Base-by-base conservation (phyloP, 441 rosid genomes). In the Populus tomentosa region DNA sequence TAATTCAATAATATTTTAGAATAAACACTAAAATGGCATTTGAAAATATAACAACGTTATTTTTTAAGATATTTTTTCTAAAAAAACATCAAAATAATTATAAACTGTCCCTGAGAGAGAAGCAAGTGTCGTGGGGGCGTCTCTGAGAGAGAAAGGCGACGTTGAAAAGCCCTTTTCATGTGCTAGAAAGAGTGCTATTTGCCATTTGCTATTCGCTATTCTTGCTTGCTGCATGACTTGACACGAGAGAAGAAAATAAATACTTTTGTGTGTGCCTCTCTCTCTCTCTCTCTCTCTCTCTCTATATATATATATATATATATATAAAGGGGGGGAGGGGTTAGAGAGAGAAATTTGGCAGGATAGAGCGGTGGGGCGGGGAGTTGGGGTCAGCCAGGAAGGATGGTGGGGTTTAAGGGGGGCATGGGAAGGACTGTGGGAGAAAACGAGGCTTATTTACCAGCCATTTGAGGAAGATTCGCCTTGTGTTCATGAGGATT, bases 161-260 rank as follows among this genome's bases (percentile, higher is more conserved):
- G 10, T 35, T 69, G 40, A 79, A 72, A 68, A 74, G 30, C 82
- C 69, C 73, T 61, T 68, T 77, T 73, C 56, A 63, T 73, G 71
- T 64, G 64, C 30, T 65, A 75, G 72, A 67, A 82, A 80, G 73
- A 78, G 71, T 80, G 24, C 33, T 72, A 42, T 66, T 83, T 73
- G 64, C 65, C 40, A 50, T 6, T 38, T 69, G 26, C 65, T 53
- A 16, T 32, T 36, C n/a, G 61, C 69, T 74, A n/a, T 24, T 7
- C 64, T 63, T 10, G 10, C 26, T 80, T 63, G 80, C 72, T 90
- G 91, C 93, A 90, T 89, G 97, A 93, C 77, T 87, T 84, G 93
- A 89, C 94, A 82, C 78, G 80, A 84, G 86, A 85, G 80, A 74
- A 40, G 62, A 46, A 24, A 70, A 26, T 59, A 74, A 71, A 61